Conservation (phyloP, 2,329 filamentous ascomycete genomes). For the Anthostomella pinea region DNA sequence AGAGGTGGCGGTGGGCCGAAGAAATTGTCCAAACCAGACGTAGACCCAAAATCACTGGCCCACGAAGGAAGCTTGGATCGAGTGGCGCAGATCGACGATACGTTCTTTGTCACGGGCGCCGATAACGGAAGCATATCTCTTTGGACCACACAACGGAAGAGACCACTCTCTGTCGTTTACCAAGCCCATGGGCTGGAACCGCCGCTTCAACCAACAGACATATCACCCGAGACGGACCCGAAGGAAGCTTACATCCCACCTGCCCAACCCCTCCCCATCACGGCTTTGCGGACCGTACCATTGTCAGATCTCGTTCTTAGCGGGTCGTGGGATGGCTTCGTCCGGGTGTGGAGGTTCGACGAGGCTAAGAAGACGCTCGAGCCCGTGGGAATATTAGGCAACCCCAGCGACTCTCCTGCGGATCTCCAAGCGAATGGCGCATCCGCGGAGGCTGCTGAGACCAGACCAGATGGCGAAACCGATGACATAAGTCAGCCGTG, state of each 20-base stretch:
- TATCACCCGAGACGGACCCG: constrained; percentile 68
- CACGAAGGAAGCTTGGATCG: constrained; percentile 86
- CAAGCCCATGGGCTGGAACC: constrained; percentile 84
- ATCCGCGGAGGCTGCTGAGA: constrained; percentile 6
- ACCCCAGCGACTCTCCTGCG: constrained; percentile 14
- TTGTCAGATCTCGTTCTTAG: constrained; percentile 88
- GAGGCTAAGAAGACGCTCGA: constrained; percentile 80
- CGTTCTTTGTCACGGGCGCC: constrained; percentile 86
- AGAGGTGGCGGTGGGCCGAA: constrained; percentile 68
- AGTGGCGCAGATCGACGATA: constrained; percentile 83
- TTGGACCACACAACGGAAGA: constrained; percentile 90
- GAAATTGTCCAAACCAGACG: constrained; percentile 44
- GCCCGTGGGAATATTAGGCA: constrained; percentile 64
- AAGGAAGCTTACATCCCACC: constrained; percentile 57
- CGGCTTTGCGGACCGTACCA: constrained; percentile 79
- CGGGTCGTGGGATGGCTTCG: constrained; percentile 89
- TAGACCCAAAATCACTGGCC: constrained; percentile 53
- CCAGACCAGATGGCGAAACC: no score
- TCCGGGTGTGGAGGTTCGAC: constrained; percentile 81
- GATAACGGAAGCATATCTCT: constrained; percentile 86
- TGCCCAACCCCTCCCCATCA: constrained; percentile 76
- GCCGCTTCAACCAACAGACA: constrained; percentile 62
- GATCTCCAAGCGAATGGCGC: constrained; percentile 22
- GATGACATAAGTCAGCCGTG: no score
- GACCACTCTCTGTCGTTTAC: constrained; percentile 76